A percentile compares a stretch with the other conserved stretches of the same genome.
These are phyloP conservation scores for Neospora caninum DNA, from an alignment of 169 alveolate species.

Conservation along the genomic window DNA sequence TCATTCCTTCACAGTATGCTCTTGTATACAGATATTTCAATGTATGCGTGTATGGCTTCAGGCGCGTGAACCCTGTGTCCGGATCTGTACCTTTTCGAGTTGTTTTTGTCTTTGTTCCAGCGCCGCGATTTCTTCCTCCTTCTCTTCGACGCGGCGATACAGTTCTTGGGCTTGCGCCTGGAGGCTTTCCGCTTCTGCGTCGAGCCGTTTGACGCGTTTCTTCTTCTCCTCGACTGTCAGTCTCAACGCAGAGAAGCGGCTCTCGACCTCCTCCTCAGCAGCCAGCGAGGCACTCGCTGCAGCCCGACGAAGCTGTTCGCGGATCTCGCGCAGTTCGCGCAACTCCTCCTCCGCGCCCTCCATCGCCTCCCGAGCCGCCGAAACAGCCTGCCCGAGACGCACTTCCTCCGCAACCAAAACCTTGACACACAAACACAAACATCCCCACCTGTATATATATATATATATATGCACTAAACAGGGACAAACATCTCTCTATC, in stretches of 20 bases:
- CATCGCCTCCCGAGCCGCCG: constrained; percentile 13
- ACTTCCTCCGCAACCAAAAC: not conserved
- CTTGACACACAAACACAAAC: not conserved
- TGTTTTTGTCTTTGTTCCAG: not conserved
- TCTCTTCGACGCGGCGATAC: not conserved
- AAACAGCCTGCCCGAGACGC: not conserved
- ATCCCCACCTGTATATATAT: not conserved
- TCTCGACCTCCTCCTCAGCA: not conserved
- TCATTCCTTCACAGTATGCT: no score
- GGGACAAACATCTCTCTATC: not conserved
- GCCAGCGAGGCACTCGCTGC: not conserved
- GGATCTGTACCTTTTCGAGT: not conserved
- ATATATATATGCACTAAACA: not conserved
- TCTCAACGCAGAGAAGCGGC: not conserved
- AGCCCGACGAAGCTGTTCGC: not conserved
- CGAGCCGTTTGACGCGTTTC: not conserved
- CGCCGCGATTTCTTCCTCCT: not conserved
- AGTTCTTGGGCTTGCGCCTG: not conserved
- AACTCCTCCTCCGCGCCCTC: not conserved
- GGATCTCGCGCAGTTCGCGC: not conserved
- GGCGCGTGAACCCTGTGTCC: no score
- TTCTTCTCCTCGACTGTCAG: not conserved
- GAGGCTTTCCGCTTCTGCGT: not conserved
- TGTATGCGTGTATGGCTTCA: no score
- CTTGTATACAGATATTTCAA: no score